Evolutionary conservation across 78 protist genomes (phyloP).

Genomic region (Guillardia theta): DNA sequence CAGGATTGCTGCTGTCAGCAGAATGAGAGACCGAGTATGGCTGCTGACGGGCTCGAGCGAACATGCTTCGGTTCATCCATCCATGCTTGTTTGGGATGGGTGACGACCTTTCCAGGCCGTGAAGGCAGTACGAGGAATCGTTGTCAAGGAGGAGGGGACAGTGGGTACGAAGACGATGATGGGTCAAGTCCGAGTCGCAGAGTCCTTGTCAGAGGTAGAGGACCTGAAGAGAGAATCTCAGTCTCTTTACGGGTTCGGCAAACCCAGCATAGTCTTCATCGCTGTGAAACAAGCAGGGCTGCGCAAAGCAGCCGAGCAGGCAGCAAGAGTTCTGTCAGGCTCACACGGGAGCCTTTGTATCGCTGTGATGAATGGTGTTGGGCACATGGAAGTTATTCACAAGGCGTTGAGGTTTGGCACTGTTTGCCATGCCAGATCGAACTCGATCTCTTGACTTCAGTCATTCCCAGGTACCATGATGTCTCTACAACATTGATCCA

Average conservation of each 20-base stretch:
- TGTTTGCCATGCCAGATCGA: not conserved
- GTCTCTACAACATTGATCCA: not conserved
- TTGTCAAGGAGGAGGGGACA: not conserved
- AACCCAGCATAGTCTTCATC: not conserved
- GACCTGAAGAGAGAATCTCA: not conserved
- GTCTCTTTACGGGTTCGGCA: not conserved
- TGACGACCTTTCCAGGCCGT: not conserved
- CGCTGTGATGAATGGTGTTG: not conserved
- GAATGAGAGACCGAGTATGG: not conserved
- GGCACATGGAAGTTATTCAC: not conserved
- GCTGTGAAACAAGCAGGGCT: not conserved
- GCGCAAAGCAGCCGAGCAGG: not conserved
- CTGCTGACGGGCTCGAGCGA: not conserved
- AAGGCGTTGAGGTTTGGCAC: not conserved
- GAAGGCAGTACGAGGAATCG: not conserved
- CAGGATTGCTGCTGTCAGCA: not conserved
- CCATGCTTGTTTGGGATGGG: not conserved
- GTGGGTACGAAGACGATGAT: not conserved
- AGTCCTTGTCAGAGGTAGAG: not conserved
- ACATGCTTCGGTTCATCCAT: not conserved
- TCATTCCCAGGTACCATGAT: not conserved
- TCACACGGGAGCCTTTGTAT: not conserved
- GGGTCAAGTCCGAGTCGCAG: not conserved
- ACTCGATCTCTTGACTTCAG: not conserved
- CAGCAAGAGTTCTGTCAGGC: not conserved